Percentiles rank a stretch among this genome's conserved stretches.
Conservation (phyloP, 441 rosid species). For the Bocquillonia castaneifolia region DNA sequence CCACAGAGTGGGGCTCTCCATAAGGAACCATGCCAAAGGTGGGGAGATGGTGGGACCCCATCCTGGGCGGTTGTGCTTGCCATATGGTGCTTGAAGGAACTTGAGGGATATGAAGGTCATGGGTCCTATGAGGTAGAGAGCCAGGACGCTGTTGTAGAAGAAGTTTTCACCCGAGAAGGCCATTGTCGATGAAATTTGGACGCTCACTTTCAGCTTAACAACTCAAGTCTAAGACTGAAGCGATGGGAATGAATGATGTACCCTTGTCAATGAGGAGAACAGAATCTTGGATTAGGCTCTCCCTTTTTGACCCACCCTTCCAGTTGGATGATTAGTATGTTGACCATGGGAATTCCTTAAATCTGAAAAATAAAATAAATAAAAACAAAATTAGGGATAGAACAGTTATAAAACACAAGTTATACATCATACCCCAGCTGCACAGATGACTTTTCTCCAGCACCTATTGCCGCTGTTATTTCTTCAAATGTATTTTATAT, state of each 20-base stretch:
- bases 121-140: conserved; percentile 50
- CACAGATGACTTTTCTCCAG: not conserved
- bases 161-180: conserved; percentile 38
- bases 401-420: not conserved
- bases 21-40: conserved; percentile 79
- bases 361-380: not conserved
- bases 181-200: conserved; percentile 10
- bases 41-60: conserved; percentile 81
- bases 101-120: conserved; percentile 56
- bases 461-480: not conserved
- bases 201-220: not conserved
- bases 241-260: not conserved
- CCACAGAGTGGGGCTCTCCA: conserved; percentile 85
- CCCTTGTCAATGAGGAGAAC: not conserved
- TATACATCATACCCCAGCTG: not conserved
- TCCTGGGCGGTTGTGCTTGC: conserved; percentile 81
- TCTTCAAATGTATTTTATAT: not conserved
- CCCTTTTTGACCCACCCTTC: not conserved
- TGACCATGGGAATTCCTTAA: not conserved
- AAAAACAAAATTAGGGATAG: not conserved
- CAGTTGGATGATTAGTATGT: not conserved
- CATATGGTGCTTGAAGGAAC: conserved; percentile 83
- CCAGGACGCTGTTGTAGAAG: conserved; percentile 44
- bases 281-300: no score
- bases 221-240: not conserved